Evolutionary conservation across 176 grass and related monocot species (phyloP).

Genomic region (Eleusine coracana): DNA sequence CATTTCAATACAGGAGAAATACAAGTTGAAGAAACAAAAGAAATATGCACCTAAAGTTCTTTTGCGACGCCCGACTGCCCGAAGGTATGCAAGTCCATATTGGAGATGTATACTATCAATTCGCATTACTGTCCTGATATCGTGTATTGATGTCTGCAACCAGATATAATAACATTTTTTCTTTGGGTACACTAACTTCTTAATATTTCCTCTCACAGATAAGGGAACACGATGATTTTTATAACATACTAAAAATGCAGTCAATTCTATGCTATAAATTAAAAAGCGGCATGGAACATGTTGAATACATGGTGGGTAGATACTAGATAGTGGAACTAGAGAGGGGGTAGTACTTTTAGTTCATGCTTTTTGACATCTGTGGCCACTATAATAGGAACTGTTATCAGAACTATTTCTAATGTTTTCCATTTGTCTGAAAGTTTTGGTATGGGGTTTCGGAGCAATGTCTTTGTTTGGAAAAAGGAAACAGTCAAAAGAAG

Average conservation of each 20-base stretch:
- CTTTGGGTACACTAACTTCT: not conserved
- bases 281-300: not conserved
- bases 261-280: not conserved
- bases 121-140: not conserved
- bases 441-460: not conserved
- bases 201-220: not conserved
- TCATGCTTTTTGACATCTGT: not conserved
- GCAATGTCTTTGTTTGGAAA: not conserved
- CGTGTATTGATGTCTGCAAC: not conserved
- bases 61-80: conserved; percentile 66
- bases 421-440: not conserved
- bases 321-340: not conserved
- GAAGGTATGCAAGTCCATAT: conserved; percentile 55
- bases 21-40: conserved; percentile 99
- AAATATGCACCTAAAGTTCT: conserved; percentile 98
- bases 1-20: conserved; percentile 74
- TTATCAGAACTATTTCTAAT: not conserved
- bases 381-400: not conserved
- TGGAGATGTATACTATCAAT: not conserved
- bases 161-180: not conserved
- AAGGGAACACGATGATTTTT: not conserved
- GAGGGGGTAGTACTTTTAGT: not conserved
- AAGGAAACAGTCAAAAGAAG: not conserved
- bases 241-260: not conserved
- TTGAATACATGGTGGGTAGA: not conserved